A percentile compares a stretch with the other conserved stretches of the same genome.
Conservation (phyloP, 805 yeast species). For the Kluyveromyces siamensis region DNA sequence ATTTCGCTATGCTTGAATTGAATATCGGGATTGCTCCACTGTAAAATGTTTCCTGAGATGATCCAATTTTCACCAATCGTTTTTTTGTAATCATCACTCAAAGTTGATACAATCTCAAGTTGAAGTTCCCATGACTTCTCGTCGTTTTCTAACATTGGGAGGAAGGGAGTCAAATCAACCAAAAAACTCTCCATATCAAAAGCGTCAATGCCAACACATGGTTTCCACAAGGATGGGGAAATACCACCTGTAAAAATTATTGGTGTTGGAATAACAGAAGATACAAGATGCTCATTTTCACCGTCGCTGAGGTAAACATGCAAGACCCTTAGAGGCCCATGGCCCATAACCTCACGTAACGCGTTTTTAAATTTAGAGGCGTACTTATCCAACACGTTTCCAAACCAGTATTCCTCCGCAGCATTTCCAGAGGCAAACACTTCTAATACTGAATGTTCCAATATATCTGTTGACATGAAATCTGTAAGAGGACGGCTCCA, state of each 20-base stretch:
- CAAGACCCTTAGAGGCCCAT: slow-evolving; percentile 65
- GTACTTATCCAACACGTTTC: slow-evolving; percentile 44
- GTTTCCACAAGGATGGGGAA: slow-evolving; percentile 73
- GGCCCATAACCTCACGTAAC: slow-evolving; percentile 41
- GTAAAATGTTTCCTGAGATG: slow-evolving; percentile 43
- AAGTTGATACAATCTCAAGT: slow-evolving; percentile 47
- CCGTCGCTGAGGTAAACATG: slow-evolving; percentile 42
- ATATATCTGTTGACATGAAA: not conserved
- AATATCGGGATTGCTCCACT: slow-evolving; percentile 36
- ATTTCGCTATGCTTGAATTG: slow-evolving; percentile 6
- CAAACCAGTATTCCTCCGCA: slow-evolving; percentile 79
- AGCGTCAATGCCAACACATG: slow-evolving; percentile 65
- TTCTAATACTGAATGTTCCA: slow-evolving; percentile 31
- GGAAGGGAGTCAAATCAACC: slow-evolving; percentile 58
- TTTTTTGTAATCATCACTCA: slow-evolving; percentile 27
- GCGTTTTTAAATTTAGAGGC: slow-evolving; percentile 31
- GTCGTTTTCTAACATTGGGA: slow-evolving; percentile 56
- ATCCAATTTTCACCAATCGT: slow-evolving; percentile 49
- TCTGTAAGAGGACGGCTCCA: slow-evolving; percentile 9
- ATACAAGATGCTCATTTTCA: slow-evolving; percentile 33
- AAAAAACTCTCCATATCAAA: slow-evolving; percentile 66
- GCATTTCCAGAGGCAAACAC: slow-evolving; percentile 67
- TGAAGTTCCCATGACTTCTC: slow-evolving; percentile 30
- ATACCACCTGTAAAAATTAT: slow-evolving; percentile 74
- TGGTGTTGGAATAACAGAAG: slow-evolving; percentile 59